These are phyloP conservation scores for Syzygium oleosum DNA, from an alignment of 345 rosid genomes.

Conservation along the genomic window DNA sequence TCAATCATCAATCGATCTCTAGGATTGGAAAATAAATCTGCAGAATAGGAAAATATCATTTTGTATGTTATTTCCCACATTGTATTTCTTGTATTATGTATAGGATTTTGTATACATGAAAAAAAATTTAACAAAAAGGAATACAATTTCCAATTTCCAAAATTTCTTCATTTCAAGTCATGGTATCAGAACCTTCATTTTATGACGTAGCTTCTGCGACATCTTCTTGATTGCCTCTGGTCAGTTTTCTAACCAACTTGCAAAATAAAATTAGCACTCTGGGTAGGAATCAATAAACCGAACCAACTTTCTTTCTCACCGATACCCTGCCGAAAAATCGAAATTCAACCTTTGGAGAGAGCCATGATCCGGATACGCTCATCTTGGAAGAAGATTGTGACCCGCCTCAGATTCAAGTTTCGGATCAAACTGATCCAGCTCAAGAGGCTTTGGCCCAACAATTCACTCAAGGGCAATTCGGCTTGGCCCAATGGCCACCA, in stretches of 20 bases:
- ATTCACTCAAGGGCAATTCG: background rate
- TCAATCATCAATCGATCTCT: background rate
- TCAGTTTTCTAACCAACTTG: background rate
- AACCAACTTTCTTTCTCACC: background rate
- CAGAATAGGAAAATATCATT: background rate
- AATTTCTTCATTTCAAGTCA: background rate
- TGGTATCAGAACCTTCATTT: background rate
- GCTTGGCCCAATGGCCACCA: background rate
- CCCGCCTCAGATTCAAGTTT: background rate
- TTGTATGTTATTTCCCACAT: background rate
- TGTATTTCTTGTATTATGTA: too few relatives aligned
- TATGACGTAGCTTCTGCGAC: background rate
- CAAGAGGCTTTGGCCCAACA: background rate
- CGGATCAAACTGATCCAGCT: background rate
- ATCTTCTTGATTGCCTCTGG: background rate
- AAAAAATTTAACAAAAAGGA: background rate
- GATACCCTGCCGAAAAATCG: background rate
- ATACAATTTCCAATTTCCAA: background rate
- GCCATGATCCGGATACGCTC: background rate
- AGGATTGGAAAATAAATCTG: background rate
- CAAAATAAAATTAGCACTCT: background rate
- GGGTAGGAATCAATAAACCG: background rate
- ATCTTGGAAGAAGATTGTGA: background rate
- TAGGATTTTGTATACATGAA: background rate
- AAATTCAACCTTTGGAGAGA: background rate